Conservation (phyloP, 2,329 filamentous ascomycete species). For the Penicillium sp. region DNA sequence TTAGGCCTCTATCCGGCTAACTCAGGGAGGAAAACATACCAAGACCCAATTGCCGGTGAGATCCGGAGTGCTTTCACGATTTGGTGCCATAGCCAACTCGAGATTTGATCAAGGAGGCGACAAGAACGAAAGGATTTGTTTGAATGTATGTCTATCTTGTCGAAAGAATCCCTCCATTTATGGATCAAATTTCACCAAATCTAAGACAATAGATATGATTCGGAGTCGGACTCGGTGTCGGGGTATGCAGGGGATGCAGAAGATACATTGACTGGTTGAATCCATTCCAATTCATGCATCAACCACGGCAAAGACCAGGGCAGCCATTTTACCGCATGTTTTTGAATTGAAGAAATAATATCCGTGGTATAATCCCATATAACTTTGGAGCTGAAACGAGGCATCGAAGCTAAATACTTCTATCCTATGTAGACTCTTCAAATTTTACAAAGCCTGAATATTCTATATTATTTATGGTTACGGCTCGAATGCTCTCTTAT, state of each 20-base stretch:
- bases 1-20: neutral
- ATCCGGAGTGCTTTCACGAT: constrained; percentile 3
- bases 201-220: neutral
- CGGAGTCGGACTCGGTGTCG: constrained; percentile 20
- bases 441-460: no score
- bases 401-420: neutral
- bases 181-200: neutral
- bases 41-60: constrained; percentile 18
- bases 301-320: neutral
- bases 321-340: neutral
- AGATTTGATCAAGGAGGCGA: neutral
- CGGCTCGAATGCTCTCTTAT: no score
- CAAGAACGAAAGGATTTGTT: neutral
- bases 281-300: neutral
- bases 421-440: neutral
- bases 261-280: neutral
- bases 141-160: no score
- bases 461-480: no score
- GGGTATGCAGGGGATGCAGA: constrained; percentile 1
- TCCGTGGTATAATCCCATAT: no score
- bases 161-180: neutral
- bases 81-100: constrained; percentile 3
- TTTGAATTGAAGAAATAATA: no score
- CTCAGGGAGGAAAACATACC: constrained; percentile 1
- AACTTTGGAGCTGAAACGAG: no score